Percentiles rank a stretch among this genome's conserved stretches.
phyloP scores from a whole-genome alignment of 176 grass and related monocot species.

The Zoysia japonica region DNA sequence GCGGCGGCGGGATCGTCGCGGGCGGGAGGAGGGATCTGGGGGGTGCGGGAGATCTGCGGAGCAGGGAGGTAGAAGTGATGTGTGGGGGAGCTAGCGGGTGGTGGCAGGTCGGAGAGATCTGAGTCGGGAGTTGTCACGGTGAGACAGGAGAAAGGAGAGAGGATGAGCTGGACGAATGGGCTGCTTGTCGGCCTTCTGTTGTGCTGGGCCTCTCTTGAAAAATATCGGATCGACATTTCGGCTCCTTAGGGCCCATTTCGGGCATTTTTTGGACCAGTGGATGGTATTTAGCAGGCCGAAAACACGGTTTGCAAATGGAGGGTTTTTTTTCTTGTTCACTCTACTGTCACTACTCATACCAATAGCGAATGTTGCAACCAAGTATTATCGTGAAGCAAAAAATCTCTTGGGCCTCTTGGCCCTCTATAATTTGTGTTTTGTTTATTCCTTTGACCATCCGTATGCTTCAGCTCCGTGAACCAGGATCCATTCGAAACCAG shows the following conservation, averaged over 20 bases:
- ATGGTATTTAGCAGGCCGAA: background rate
- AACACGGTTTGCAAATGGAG: background rate
- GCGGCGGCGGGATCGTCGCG: constrained; percentile 21
- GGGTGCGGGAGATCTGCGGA: constrained; percentile 48
- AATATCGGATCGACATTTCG: too few species aligned
- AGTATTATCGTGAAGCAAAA: too few species aligned
- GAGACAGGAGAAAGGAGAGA: background rate
- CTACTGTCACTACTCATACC: too few species aligned
- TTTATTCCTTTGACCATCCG: too few species aligned
- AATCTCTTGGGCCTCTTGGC: too few species aligned
- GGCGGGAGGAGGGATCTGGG: constrained; percentile 39
- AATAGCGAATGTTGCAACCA: too few species aligned
- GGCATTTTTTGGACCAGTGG: background rate
- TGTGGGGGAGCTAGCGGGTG: constrained; percentile 35
- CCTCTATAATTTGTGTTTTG: too few species aligned
- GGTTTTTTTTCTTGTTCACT: too few species aligned
- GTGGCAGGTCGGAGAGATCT: constrained; percentile 47
- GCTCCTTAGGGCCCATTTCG: background rate
- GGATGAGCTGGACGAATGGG: constrained; percentile 23
- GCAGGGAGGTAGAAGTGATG: constrained; percentile 27
- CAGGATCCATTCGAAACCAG: too few species aligned
- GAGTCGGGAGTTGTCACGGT: constrained; percentile 22
- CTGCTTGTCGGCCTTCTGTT: background rate
- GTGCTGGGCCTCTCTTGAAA: background rate
- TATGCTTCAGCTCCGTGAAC: too few species aligned